These are phyloP conservation scores for Phascolomyces articulosus DNA, from an alignment of 371 early-diverging fungal species.

Conservation along the genomic window DNA sequence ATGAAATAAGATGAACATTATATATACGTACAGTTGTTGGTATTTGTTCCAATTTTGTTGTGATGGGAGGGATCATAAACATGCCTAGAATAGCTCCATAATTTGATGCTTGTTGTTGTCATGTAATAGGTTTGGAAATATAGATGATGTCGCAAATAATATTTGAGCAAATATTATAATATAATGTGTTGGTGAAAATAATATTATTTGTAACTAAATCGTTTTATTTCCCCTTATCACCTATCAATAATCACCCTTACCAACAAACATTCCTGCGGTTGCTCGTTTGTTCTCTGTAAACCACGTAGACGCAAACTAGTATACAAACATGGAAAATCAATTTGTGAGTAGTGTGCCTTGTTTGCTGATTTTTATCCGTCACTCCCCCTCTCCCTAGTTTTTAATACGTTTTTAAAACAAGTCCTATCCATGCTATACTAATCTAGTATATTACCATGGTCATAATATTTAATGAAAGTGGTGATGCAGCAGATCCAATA, in stretches of 20 bases:
- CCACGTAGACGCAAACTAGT: conserved; percentile 66
- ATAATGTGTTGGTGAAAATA: too few relatives aligned
- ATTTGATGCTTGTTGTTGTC: conserved; percentile 32
- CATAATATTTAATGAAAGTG: conserved; percentile 65
- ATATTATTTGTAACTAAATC: background rate
- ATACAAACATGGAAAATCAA: conserved; percentile 4
- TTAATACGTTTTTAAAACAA: too few relatives aligned
- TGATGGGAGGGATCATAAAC: conserved; percentile 57
- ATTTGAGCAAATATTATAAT: too few relatives aligned
- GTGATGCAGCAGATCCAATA: conserved; percentile 58
- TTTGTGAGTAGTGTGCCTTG: background rate
- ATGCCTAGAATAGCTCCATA: conserved; percentile 62
- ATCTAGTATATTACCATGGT: too few relatives aligned
- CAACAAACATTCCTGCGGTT: conserved; percentile 65
- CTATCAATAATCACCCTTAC: conserved; percentile 18
- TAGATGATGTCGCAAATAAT: too few relatives aligned
- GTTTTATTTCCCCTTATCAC: background rate
- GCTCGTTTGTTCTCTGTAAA: conserved; percentile 67
- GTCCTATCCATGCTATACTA: too few relatives aligned
- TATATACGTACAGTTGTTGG: conserved; percentile 24
- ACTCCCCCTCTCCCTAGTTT: too few relatives aligned
- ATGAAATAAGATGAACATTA: too few relatives aligned
- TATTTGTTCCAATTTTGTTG: conserved; percentile 37
- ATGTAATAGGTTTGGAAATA: background rate
- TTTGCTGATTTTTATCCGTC: too few relatives aligned